phyloP scores from a whole-genome alignment of 257 asterid genomes.

The Oldenlandia corymbosa region DNA sequence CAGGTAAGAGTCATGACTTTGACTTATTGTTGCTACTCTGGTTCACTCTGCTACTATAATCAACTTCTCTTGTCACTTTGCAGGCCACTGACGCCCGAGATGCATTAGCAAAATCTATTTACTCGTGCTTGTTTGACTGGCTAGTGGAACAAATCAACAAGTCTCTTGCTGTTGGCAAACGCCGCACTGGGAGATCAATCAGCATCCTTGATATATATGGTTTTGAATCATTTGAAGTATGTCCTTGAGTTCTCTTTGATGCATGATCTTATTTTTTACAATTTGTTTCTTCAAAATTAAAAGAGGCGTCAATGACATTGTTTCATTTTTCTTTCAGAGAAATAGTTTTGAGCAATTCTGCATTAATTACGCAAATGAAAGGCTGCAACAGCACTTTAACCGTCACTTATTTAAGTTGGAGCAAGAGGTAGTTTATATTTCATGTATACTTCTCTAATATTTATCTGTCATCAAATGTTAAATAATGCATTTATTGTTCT shows the following conservation, averaged over 20 bases:
- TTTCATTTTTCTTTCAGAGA: slow-evolving; percentile 41
- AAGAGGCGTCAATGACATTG: neutral
- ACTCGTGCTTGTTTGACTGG: slow-evolving; percentile 97
- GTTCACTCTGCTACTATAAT: neutral
- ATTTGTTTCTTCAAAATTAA: neutral
- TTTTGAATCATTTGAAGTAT: slow-evolving; percentile 94
- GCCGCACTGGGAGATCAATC: slow-evolving; percentile 94
- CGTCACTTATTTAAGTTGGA: slow-evolving; percentile 97
- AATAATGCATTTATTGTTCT: neutral
- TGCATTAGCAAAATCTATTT: slow-evolving; percentile 90
- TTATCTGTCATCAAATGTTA: neutral
- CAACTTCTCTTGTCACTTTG: slow-evolving; percentile 21
- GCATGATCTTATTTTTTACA: neutral
- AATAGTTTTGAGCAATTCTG: slow-evolving; percentile 98
- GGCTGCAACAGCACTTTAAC: slow-evolving; percentile 95
- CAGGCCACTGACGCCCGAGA: slow-evolving; percentile 95
- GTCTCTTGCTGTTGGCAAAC: slow-evolving; percentile 88
- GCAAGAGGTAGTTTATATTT: slow-evolving; percentile 65
- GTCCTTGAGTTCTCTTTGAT: slow-evolving; percentile 1
- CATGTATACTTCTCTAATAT: neutral
- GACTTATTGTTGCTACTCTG: neutral
- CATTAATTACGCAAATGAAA: slow-evolving; percentile 94
- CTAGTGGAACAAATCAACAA: slow-evolving; percentile 89
- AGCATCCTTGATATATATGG: slow-evolving; percentile 98
- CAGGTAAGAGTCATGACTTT: slow-evolving; percentile 45